Conservation (phyloP, 345 rosid genomes). For the Lepidium sativum region DNA sequence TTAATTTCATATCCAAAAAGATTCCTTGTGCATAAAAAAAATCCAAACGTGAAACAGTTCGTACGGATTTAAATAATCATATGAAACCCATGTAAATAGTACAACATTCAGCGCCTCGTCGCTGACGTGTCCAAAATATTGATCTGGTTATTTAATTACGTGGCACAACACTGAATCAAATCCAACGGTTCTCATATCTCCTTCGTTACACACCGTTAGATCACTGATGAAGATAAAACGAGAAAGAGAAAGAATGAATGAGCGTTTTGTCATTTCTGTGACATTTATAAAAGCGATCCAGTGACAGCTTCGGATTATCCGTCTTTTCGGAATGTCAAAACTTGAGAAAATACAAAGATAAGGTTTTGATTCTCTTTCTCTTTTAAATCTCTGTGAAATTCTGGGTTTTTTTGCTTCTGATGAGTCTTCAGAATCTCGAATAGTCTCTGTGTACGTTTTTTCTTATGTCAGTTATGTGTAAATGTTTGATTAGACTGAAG, state of each 20-base stretch:
- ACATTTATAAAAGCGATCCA: slow-evolving; percentile 30
- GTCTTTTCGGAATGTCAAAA: slow-evolving; percentile 33
- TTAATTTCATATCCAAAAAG: not conserved
- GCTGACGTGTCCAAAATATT: slow-evolving; percentile 29
- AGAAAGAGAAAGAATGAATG: not conserved
- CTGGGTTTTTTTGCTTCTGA: too few species aligned
- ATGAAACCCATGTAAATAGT: slow-evolving; percentile 26
- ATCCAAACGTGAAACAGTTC: not conserved
- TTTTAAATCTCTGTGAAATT: not conserved
- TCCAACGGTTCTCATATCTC: slow-evolving; percentile 2
- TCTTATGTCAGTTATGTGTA: slow-evolving; percentile 14
- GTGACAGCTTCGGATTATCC: slow-evolving; percentile 42
- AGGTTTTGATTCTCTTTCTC: not conserved
- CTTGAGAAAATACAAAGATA: not conserved
- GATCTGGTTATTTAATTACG: not conserved
- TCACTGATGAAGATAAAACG: slow-evolving; percentile 14
- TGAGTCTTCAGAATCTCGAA: not conserved
- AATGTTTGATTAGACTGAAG: slow-evolving; percentile 14
- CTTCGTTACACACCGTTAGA: slow-evolving; percentile 9
- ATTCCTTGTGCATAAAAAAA: not conserved
- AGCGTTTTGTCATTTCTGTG: slow-evolving; percentile 33
- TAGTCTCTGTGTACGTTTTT: not conserved
- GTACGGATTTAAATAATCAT: slow-evolving; percentile 20
- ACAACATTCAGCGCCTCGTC: not conserved
- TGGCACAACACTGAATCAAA: not conserved